phyloP scores from a whole-genome alignment of 257 asterid genomes.

The Handroanthus guayacan region DNA sequence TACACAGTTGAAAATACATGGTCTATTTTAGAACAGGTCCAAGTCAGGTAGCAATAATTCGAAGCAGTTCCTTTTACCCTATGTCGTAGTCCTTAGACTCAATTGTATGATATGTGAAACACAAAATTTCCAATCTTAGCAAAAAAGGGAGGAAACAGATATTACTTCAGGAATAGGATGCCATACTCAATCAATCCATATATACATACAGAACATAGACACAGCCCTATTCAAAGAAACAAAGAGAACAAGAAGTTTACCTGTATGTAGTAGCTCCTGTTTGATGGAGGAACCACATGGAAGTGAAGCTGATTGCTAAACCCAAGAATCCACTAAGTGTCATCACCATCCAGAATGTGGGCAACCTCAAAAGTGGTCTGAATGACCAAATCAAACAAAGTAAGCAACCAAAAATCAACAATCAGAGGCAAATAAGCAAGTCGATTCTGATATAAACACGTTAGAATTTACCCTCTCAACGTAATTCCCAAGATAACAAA shows the following conservation, averaged over 20 bases:
- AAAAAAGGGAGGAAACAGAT: no score
- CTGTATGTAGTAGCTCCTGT: constrained; percentile 95
- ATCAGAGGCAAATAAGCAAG: neutral
- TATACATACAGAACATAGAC: no score
- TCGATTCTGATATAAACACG: neutral
- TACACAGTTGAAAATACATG: no score
- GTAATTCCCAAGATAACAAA: neutral
- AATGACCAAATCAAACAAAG: constrained; percentile 25
- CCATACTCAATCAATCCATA: no score
- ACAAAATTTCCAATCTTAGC: no score
- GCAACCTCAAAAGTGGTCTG: constrained; percentile 82
- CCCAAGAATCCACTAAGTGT: constrained; percentile 93
- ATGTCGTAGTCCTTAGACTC: no score
- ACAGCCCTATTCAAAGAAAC: neutral
- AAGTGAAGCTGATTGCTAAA: constrained; percentile 89
- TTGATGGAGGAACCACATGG: constrained; percentile 99
- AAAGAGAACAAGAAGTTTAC: constrained; percentile 39
- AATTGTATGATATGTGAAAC: no score
- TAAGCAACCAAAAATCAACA: constrained; percentile 9
- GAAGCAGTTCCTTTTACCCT: no score
- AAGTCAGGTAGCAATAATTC: no score
- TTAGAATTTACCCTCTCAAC: neutral
- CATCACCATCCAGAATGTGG: constrained; percentile 79
- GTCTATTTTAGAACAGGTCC: no score
- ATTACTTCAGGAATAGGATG: no score